These are phyloP conservation scores for Pichia norvegensis DNA, from an alignment of 1,139 yeast genomes.

Conservation along the genomic window DNA sequence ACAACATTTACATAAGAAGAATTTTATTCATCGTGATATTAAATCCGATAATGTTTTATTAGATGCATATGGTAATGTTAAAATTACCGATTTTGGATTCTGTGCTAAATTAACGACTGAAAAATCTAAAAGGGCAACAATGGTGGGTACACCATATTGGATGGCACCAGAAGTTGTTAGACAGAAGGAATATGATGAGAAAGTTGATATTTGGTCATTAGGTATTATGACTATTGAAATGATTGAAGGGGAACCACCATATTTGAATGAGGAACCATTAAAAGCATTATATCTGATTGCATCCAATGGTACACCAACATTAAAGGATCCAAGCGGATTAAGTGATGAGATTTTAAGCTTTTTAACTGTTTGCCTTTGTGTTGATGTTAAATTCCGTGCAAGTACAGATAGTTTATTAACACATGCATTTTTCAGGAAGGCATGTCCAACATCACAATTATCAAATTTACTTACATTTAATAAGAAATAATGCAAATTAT, in stretches of 20 bases:
- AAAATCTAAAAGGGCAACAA: conserved; percentile 88
- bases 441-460: conserved; percentile 62
- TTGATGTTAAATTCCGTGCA: conserved; percentile 88
- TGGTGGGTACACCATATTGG: conserved; percentile 99
- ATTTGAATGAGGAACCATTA: conserved; percentile 89
- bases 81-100: conserved; percentile 95
- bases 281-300: conserved; percentile 87
- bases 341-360: conserved; percentile 79
- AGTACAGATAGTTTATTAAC: conserved; percentile 78
- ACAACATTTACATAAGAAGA: conserved; percentile 82
- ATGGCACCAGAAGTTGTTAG: conserved; percentile 99
- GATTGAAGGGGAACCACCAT: conserved; percentile 98
- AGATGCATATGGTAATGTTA: conserved; percentile 81
- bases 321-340: conserved; percentile 76
- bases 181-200: conserved; percentile 92
- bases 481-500: conserved; percentile 6
- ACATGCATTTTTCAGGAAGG: conserved; percentile 70
- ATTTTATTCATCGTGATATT: conserved; percentile 92
- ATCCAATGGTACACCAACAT: conserved; percentile 92
- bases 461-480: conserved; percentile 42
- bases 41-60: conserved; percentile 89
- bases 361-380: conserved; percentile 86
- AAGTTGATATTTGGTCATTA: conserved; percentile 95
- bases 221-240: conserved; percentile 98
- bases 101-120: conserved; percentile 94